Conservation (phyloP, 1,139 yeast species). For the Protomyces inouyei region DNA sequence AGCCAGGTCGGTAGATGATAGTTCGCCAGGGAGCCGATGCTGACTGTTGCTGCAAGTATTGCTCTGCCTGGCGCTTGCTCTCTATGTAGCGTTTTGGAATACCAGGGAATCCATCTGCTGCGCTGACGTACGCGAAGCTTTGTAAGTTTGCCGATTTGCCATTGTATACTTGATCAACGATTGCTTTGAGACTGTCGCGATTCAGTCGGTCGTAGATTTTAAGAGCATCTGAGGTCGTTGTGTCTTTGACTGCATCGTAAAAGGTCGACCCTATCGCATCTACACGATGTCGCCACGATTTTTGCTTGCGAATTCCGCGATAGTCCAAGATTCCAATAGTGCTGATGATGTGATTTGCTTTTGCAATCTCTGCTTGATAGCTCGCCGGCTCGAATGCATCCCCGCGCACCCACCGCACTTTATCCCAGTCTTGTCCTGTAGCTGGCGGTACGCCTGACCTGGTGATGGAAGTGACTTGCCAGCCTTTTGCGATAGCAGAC, state of each 20-base stretch:
- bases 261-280: constrained; percentile 4
- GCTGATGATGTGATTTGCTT: constrained; percentile 20
- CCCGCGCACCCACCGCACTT: constrained; percentile 26
- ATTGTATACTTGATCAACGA: constrained; percentile 4
- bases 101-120: constrained; percentile 29
- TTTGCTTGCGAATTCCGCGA: constrained; percentile 17
- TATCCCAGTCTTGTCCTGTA: constrained; percentile 10
- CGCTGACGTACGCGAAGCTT: constrained; percentile 29
- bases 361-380: constrained; percentile 1
- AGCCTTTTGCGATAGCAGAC: constrained; percentile 18
- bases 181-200: constrained; percentile 8
- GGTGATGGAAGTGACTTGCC: constrained; percentile 15
- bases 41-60: not conserved
- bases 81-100: constrained; percentile 28
- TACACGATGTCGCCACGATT: not conserved
- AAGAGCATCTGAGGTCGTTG: not conserved
- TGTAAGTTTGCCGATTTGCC: constrained; percentile 4
- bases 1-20: constrained; percentile 29
- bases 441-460: constrained; percentile 14
- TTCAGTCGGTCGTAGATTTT: constrained; percentile 10
- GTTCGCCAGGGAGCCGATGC: constrained; percentile 13
- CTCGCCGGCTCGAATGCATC: constrained; percentile 27
- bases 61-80: constrained; percentile 29
- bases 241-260: constrained; percentile 1
- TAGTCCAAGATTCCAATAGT: constrained; percentile 30